Percentiles rank a stretch among this genome's conserved stretches.
phyloP scores from a whole-genome alignment of 257 asterid species.

The Cynanchum wilfordii region DNA sequence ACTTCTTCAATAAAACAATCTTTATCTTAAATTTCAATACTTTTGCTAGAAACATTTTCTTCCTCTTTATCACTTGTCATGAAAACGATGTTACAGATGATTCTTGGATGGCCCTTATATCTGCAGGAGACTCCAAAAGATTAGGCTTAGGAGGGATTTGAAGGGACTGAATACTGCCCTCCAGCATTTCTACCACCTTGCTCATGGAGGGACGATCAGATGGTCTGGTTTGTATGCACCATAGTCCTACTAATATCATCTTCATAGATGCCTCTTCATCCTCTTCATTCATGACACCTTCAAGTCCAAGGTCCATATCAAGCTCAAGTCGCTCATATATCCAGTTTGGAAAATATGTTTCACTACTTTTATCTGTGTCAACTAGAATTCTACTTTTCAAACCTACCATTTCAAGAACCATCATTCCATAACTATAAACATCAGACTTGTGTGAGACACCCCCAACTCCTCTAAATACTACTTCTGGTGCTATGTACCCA shows the following conservation, averaged over 20 bases:
- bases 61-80: neutral
- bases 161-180: slow-evolving; percentile 40
- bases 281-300: slow-evolving; percentile 23
- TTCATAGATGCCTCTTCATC: slow-evolving; percentile 41
- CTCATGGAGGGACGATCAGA: slow-evolving; percentile 52
- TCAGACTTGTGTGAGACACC: slow-evolving; percentile 60
- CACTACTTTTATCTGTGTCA: slow-evolving; percentile 27
- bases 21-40: slow-evolving; percentile 13
- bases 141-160: slow-evolving; percentile 55
- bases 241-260: slow-evolving; percentile 54
- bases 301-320: slow-evolving; percentile 18
- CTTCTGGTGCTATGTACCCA: slow-evolving; percentile 76
- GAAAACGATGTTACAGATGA: slow-evolving; percentile 13
- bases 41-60: neutral
- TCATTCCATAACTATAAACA: slow-evolving; percentile 71
- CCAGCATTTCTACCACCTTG: slow-evolving; percentile 57
- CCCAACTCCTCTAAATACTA: slow-evolving; percentile 50
- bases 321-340: slow-evolving; percentile 40
- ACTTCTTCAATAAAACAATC: no score
- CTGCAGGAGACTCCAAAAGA: slow-evolving; percentile 17
- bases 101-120: slow-evolving; percentile 7
- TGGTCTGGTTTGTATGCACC: slow-evolving; percentile 67
- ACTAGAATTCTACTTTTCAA: slow-evolving; percentile 28
- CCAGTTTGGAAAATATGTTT: slow-evolving; percentile 37
- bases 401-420: slow-evolving; percentile 63